These are phyloP conservation scores for Suillus cothurnatus DNA, from an alignment of 768 basidiomycete genomes.

Conservation along the genomic window DNA sequence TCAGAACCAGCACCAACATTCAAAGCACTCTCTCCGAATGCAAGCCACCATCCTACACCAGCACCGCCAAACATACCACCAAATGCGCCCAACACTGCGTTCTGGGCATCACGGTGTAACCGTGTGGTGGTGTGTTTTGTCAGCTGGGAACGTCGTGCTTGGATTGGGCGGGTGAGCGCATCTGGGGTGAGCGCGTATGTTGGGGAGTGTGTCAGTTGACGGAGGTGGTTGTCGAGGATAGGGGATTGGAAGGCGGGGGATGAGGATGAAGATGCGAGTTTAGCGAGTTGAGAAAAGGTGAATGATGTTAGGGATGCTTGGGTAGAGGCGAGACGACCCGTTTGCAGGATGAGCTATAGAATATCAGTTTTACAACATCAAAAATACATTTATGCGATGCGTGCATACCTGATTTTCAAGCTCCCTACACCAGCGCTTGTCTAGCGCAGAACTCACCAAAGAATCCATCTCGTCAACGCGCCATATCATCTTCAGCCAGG, in stretches of 20 bases:
- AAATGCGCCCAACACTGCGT: constrained; percentile 51
- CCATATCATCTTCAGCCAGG: constrained; percentile 44
- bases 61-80: constrained; percentile 51
- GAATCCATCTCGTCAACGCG: constrained; percentile 42
- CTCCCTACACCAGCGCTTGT: constrained; percentile 41
- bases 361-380: background rate
- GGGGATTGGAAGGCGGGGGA: constrained; percentile 43
- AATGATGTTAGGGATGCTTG: constrained; percentile 47
- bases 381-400: background rate
- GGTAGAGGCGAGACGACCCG: constrained; percentile 54
- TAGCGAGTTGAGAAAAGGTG: constrained; percentile 42
- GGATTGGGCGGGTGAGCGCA: constrained; percentile 53
- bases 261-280: constrained; percentile 36
- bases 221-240: constrained; percentile 59
- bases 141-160: constrained; percentile 54
- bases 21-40: constrained; percentile 41
- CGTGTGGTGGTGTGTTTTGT: constrained; percentile 54
- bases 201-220: constrained; percentile 53
- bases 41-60: constrained; percentile 58
- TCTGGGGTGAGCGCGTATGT: constrained; percentile 45
- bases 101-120: constrained; percentile 68
- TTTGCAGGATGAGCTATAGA: constrained; percentile 63
- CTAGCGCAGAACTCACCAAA: constrained; percentile 34
- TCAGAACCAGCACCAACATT: constrained; percentile 44
- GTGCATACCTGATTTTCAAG: constrained; percentile 52